phyloP scores from a whole-genome alignment of 129 eudicot species.

The Lonicera japonica region DNA sequence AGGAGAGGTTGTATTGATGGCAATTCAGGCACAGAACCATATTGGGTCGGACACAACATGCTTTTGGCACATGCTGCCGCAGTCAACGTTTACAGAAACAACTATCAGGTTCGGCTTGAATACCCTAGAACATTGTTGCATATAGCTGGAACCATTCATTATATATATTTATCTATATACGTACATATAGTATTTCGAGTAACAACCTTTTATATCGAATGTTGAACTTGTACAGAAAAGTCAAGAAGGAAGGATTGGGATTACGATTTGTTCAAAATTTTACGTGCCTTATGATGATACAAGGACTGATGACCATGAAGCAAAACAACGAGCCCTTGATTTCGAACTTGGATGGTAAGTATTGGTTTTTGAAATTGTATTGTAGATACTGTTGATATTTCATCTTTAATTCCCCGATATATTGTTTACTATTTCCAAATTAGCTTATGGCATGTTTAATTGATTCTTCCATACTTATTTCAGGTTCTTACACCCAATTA shows the following conservation, averaged over 20 bases:
- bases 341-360: constrained; percentile 3
- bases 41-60: too few species aligned
- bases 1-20: too few species aligned
- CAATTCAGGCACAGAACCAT: too few species aligned
- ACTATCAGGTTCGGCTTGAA: too few species aligned
- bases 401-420: background rate
- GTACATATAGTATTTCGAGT: background rate
- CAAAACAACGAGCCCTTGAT: background rate
- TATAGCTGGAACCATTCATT: background rate
- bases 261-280: background rate
- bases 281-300: background rate
- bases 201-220: background rate
- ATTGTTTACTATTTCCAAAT: background rate
- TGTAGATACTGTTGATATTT: background rate
- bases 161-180: too few species aligned
- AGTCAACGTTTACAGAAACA: too few species aligned
- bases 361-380: background rate
- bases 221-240: background rate
- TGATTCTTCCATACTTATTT: too few species aligned
- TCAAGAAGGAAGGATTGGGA: constrained; percentile 7
- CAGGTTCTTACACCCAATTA: constrained; percentile 16
- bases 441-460: too few species aligned
- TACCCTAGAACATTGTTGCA: background rate
- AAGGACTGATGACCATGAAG: background rate
- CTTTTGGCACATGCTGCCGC: too few species aligned